Conservation (phyloP, 495 filamentous ascomycete genomes). For the Penicillium paradoxum region DNA sequence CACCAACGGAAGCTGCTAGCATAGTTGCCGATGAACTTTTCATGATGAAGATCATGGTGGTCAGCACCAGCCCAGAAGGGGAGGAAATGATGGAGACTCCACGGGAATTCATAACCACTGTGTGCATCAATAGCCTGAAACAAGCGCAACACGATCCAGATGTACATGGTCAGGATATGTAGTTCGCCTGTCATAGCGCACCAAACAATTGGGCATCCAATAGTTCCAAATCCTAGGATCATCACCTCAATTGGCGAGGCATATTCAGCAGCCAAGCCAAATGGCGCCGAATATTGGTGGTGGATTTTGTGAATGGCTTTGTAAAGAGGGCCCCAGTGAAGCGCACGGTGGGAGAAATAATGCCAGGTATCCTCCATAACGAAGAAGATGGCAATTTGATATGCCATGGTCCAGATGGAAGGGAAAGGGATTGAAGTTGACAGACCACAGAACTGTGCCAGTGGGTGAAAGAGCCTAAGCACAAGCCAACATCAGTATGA, state of each 20-base stretch:
- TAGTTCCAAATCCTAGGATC: constrained; percentile 89
- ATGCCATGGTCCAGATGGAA: constrained; percentile 72
- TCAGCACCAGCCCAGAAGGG: constrained; percentile 98
- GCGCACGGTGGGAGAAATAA: constrained; percentile 90
- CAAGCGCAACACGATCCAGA: constrained; percentile 89
- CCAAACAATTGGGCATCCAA: constrained; percentile 80
- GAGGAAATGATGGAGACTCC: constrained; percentile 89
- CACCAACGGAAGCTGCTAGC: constrained; percentile 98
- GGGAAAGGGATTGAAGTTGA: constrained; percentile 89
- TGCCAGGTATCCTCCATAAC: constrained; percentile 97
- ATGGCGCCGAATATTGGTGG: constrained; percentile 96
- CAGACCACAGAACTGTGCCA: constrained; percentile 90
- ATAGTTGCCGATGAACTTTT: constrained; percentile 97
- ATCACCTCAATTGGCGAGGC: constrained; percentile 97
- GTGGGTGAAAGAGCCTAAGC: constrained; percentile 87
- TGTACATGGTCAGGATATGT: constrained; percentile 95
- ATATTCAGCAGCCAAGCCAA: constrained; percentile 94
- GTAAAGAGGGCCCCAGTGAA: constrained; percentile 96
- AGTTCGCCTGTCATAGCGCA: constrained; percentile 77
- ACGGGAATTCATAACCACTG: constrained; percentile 96
- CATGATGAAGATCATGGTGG: constrained; percentile 95
- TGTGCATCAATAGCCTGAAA: constrained; percentile 99
- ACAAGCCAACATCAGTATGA: neutral
- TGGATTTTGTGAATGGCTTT: constrained; percentile 96
- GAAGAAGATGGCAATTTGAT: constrained; percentile 92